A percentile compares a stretch with the other conserved stretches of the same genome.
Evolutionary conservation across 176 grass and related monocot genomes (phyloP).

Genomic region (Oryza meridionalis): DNA sequence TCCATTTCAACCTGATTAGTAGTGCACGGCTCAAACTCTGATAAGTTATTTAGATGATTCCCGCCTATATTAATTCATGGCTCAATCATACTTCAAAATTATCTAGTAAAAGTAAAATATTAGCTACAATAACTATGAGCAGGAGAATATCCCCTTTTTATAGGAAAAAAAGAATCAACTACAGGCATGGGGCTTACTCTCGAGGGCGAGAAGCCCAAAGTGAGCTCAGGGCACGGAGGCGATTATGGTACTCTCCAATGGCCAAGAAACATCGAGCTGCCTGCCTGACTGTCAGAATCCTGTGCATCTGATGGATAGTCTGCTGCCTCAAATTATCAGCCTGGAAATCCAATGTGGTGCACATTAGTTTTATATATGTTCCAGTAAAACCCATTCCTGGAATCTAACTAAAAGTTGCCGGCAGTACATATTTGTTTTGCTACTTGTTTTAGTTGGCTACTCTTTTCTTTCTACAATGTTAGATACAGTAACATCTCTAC

Average conservation of each 20-base stretch:
- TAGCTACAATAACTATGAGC: constrained; percentile 10
- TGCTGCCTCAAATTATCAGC: constrained; percentile 95
- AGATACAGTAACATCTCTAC: constrained; percentile 17
- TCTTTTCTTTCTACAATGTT: neutral
- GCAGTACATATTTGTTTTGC: neutral
- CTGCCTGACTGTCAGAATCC: constrained; percentile 83
- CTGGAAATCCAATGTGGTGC: constrained; percentile 45
- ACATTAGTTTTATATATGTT: constrained; percentile 13
- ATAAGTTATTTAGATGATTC: constrained; percentile 25
- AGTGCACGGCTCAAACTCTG: constrained; percentile 23
- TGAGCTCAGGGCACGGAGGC: constrained; percentile 81
- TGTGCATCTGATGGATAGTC: constrained; percentile 80
- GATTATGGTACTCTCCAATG: constrained; percentile 75
- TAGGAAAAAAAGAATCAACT: neutral
- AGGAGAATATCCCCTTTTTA: neutral
- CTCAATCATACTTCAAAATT: constrained; percentile 37
- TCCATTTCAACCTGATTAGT: constrained; percentile 47
- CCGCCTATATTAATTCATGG: too few relatives aligned
- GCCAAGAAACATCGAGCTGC: constrained; percentile 76
- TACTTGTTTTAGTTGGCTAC: neutral
- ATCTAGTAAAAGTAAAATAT: neutral
- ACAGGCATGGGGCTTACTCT: constrained; percentile 58
- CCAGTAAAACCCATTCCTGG: constrained; percentile 5
- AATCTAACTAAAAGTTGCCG: constrained; percentile 14
- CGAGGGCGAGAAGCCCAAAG: constrained; percentile 74